phyloP scores from a whole-genome alignment of 208 protist species.

The Angomonas deanei region DNA sequence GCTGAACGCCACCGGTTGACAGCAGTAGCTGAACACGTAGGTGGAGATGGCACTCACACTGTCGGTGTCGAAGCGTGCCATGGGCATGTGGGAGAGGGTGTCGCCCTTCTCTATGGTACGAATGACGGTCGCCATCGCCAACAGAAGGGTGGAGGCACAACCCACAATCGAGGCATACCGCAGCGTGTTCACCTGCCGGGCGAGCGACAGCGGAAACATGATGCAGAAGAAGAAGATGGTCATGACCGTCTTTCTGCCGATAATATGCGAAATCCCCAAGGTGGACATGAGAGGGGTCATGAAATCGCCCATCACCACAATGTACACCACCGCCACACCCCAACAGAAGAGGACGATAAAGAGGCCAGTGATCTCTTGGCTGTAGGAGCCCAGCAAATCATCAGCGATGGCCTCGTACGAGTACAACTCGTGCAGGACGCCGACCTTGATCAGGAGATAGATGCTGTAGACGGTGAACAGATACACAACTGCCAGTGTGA shows the following conservation, averaged over 20 bases:
- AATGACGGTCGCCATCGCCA: constrained; percentile 39
- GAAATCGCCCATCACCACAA: constrained; percentile 82
- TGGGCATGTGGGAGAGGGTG: constrained; percentile 3
- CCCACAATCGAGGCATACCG: constrained; percentile 74
- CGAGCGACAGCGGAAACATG: constrained; percentile 76
- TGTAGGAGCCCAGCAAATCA: constrained; percentile 36
- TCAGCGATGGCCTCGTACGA: constrained; percentile 68
- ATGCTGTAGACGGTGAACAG: constrained; percentile 67
- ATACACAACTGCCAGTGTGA: constrained; percentile 45
- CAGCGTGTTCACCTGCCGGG: constrained; percentile 58
- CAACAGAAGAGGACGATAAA: constrained; percentile 80
- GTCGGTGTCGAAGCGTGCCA: constrained; percentile 25
- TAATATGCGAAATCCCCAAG: constrained; percentile 16
- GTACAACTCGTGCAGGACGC: constrained; percentile 42
- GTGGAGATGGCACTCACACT: constrained; percentile 43
- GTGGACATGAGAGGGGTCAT: constrained; percentile 39
- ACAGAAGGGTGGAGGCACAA: constrained; percentile 42
- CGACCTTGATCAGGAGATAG: constrained; percentile 56
- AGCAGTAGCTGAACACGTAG: constrained; percentile 79
- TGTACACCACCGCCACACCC: constrained; percentile 78
- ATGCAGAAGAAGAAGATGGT: constrained; percentile 72
- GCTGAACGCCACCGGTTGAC: constrained; percentile 67
- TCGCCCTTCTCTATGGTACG: neutral
- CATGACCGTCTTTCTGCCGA: constrained; percentile 40
- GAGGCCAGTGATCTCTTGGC: constrained; percentile 43